Conservation (phyloP, 148 eudicot species). For the Chenopodium formosanum region DNA sequence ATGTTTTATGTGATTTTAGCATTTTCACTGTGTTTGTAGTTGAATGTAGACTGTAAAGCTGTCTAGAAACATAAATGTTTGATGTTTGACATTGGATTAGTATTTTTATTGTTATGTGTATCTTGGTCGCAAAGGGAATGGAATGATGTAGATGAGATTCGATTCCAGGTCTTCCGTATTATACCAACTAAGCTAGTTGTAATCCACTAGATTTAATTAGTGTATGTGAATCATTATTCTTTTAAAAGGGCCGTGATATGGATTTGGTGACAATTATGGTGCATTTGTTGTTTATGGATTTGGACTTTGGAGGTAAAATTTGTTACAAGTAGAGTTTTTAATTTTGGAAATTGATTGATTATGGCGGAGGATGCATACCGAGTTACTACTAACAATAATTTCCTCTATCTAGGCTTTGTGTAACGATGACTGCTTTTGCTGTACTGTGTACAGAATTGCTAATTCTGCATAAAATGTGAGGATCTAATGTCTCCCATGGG, state of each 20-base stretch:
- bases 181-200: neutral
- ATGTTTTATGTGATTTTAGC: conserved; percentile 5
- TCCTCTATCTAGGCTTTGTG: neutral
- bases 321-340: neutral
- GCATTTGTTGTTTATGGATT: neutral
- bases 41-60: conserved; percentile 16
- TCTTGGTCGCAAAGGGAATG: neutral
- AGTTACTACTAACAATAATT: neutral
- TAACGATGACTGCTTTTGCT: neutral
- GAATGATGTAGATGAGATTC: neutral
- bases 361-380: neutral
- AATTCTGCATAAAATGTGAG: neutral
- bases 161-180: neutral
- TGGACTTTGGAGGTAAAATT: neutral
- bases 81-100: conserved; percentile 1
- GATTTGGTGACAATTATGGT: conserved; percentile 1
- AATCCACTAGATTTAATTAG: neutral
- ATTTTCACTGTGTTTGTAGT: neutral
- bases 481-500: neutral
- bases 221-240: neutral
- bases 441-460: neutral
- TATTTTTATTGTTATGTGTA: neutral
- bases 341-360: neutral
- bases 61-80: conserved; percentile 4
- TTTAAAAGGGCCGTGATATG: neutral